These are phyloP conservation scores for Botrytis tulipae DNA, from an alignment of 2,329 filamentous ascomycete genomes.

Conservation along the genomic window DNA sequence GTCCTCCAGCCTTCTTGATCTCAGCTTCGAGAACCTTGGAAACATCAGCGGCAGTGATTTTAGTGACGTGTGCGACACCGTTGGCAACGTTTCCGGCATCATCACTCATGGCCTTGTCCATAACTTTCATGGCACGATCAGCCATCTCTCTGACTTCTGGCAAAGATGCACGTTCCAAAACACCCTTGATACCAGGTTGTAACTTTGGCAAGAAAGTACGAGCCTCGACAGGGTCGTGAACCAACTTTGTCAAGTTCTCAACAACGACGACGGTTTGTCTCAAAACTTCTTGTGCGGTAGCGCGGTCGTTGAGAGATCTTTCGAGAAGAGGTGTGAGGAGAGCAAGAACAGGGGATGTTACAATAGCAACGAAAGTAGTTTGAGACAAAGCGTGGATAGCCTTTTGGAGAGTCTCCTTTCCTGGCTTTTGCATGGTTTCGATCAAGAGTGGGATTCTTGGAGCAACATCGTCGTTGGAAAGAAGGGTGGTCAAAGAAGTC, in stretches of 20 bases:
- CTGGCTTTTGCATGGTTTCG: constrained; percentile 93
- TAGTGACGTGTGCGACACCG: constrained; percentile 47
- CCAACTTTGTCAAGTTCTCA: constrained; percentile 96
- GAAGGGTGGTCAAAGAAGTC: constrained; percentile 81
- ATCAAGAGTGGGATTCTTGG: constrained; percentile 89
- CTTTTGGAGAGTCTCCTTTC: constrained; percentile 83
- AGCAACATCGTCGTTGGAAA: constrained; percentile 95
- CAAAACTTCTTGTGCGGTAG: constrained; percentile 88
- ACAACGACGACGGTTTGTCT: constrained; percentile 95
- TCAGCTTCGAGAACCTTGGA: constrained; percentile 71
- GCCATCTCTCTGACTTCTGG: constrained; percentile 93
- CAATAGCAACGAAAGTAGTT: constrained; percentile 96
- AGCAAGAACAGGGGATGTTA: constrained; percentile 92
- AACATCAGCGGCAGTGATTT: constrained; percentile 70
- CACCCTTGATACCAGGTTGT: constrained; percentile 86
- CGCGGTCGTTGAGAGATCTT: constrained; percentile 86
- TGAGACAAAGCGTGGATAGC: constrained; percentile 95
- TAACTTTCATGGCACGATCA: constrained; percentile 76
- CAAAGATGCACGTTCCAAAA: constrained; percentile 83
- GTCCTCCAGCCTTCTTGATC: constrained; percentile 66
- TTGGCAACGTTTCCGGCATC: constrained; percentile 57
- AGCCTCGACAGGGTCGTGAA: constrained; percentile 93
- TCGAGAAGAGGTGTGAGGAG: constrained; percentile 93
- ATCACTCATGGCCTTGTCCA: constrained; percentile 87
- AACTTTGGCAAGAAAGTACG: constrained; percentile 93